These are phyloP conservation scores for Wallemia hederae DNA, from an alignment of 1,284 basidiomycete genomes.

Conservation along the genomic window DNA sequence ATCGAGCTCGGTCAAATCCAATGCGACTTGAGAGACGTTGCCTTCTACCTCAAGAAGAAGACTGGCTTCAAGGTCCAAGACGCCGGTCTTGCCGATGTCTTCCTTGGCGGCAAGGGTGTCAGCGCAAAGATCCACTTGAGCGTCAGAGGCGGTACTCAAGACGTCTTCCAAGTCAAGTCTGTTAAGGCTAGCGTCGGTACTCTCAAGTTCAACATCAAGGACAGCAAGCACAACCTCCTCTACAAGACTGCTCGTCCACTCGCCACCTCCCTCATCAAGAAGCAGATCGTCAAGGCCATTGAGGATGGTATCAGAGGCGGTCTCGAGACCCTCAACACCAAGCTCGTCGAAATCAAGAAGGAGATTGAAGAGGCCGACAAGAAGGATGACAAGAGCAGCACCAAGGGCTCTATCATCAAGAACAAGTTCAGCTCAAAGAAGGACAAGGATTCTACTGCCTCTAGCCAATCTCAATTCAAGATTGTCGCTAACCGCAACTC, in stretches of 20 bases:
- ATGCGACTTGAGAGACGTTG: constrained; percentile 73
- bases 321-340: constrained; percentile 58
- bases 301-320: constrained; percentile 43
- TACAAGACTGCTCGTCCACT: constrained; percentile 41
- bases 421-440: constrained; percentile 3
- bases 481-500: constrained; percentile 36
- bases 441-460: background rate
- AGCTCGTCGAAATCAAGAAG: constrained; percentile 29
- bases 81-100: constrained; percentile 69
- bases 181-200: constrained; percentile 53
- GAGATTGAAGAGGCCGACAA: constrained; percentile 23
- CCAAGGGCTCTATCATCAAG: constrained; percentile 2
- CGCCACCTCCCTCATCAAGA: constrained; percentile 48
- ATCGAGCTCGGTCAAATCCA: constrained; percentile 59
- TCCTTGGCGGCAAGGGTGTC: constrained; percentile 39
- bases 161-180: constrained; percentile 44
- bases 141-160: constrained; percentile 25
- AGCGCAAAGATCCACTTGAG: constrained; percentile 28
- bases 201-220: constrained; percentile 68
- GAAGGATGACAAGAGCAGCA: constrained; percentile 7
- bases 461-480: constrained; percentile 27
- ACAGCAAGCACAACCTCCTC: constrained; percentile 63
- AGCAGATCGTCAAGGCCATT: constrained; percentile 60
- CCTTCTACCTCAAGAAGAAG: constrained; percentile 57
- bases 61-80: constrained; percentile 34